These are phyloP conservation scores for Capillidium heterosporum DNA, from an alignment of 371 early-diverging fungal species.

Conservation along the genomic window DNA sequence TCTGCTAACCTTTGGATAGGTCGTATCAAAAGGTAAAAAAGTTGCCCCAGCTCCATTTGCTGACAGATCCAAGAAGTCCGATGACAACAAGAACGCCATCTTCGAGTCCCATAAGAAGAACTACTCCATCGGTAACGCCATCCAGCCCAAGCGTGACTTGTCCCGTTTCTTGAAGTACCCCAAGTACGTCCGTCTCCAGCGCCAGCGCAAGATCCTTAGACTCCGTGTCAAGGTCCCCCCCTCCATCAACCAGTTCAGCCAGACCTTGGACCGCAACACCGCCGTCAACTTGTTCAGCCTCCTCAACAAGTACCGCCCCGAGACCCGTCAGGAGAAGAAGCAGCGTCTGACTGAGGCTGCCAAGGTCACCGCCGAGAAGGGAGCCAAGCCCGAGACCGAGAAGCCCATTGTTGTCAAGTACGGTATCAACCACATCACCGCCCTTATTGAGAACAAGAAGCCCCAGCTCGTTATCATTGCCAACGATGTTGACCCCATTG, in stretches of 20 bases:
- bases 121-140: slow-evolving; percentile 86
- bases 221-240: slow-evolving; percentile 99
- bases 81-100: slow-evolving; percentile 59
- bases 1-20: too few species aligned
- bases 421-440: slow-evolving; percentile 99
- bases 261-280: slow-evolving; percentile 91
- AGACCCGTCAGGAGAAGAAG: slow-evolving; percentile 92
- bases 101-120: slow-evolving; percentile 83
- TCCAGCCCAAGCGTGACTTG: slow-evolving; percentile 90
- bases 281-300: slow-evolving; percentile 94
- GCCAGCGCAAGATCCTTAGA: slow-evolving; percentile 90
- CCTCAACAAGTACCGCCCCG: slow-evolving; percentile 97
- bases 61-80: slow-evolving; percentile 41
- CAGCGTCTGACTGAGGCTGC: slow-evolving; percentile 76
- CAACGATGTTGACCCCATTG: slow-evolving; percentile 99
- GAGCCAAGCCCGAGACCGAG: slow-evolving; percentile 71
- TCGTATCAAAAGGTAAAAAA: slow-evolving; percentile 36
- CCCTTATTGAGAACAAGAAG: slow-evolving; percentile 96
- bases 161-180: slow-evolving; percentile 96
- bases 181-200: slow-evolving; percentile 90
- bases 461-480: slow-evolving; percentile 98
- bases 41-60: slow-evolving; percentile 82
- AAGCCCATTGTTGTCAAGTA: slow-evolving; percentile 96
- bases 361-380: slow-evolving; percentile 67
- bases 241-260: slow-evolving; percentile 98